These are phyloP conservation scores for Teratosphaeria zuluensis DNA, from an alignment of 2,329 filamentous ascomycete species.

Conservation along the genomic window DNA sequence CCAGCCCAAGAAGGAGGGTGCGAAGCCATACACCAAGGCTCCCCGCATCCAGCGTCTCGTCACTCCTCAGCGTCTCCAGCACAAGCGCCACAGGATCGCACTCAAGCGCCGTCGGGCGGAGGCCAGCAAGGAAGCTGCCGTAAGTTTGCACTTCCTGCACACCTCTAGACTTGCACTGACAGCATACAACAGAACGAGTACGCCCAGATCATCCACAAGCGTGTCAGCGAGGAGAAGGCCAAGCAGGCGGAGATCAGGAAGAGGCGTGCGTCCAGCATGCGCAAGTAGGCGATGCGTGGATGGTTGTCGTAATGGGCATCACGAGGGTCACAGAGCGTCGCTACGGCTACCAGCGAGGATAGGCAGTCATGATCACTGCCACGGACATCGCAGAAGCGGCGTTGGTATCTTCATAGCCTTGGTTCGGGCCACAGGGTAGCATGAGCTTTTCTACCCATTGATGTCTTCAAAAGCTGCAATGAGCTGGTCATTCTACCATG, in stretches of 20 bases:
- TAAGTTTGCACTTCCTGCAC: slow-evolving; percentile 44
- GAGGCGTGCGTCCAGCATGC: slow-evolving; percentile 92
- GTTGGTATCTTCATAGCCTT: background rate
- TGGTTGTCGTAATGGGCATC: slow-evolving; percentile 2
- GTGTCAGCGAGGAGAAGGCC: slow-evolving; percentile 90
- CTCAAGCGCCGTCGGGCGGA: slow-evolving; percentile 97
- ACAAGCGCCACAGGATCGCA: slow-evolving; percentile 96
- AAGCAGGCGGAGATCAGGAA: slow-evolving; percentile 91
- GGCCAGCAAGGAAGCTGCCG: slow-evolving; percentile 97
- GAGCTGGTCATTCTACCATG: background rate
- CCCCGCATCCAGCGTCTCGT: slow-evolving; percentile 99
- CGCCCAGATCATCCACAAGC: slow-evolving; percentile 90
- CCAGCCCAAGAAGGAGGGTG: slow-evolving; percentile 93
- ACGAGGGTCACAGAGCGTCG: slow-evolving; percentile 1
- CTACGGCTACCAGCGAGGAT: background rate
- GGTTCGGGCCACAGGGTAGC: background rate
- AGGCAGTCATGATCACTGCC: background rate
- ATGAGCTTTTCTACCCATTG: background rate
- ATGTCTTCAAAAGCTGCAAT: background rate
- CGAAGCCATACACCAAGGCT: slow-evolving; percentile 98
- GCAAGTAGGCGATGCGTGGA: slow-evolving; percentile 48
- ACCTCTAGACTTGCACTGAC: background rate
- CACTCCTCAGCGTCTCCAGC: slow-evolving; percentile 98
- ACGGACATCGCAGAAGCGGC: background rate
- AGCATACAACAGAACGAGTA: slow-evolving; percentile 70